These are phyloP conservation scores for Wallacemonas sp. DNA, from an alignment of 208 protist species.

Conservation along the genomic window DNA sequence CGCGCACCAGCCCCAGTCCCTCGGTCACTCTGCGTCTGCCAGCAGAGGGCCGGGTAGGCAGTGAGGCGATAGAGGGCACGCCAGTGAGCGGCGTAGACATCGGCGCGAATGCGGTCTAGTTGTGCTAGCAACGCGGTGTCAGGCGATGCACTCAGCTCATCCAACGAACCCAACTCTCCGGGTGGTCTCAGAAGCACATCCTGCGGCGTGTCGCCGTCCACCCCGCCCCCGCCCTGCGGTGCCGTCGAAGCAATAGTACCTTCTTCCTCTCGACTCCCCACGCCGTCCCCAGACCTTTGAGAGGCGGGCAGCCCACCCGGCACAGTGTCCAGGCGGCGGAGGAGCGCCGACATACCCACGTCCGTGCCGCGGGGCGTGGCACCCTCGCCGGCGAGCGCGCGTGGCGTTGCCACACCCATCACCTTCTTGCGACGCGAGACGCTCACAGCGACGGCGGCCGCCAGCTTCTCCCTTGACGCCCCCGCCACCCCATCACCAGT, in stretches of 20 bases:
- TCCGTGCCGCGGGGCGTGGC: not conserved
- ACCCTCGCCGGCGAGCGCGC: not conserved
- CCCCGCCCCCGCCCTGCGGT: no score
- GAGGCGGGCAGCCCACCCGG: no score
- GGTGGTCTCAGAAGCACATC: not conserved
- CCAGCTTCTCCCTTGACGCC: conserved; percentile 20
- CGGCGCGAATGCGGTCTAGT: conserved; percentile 17
- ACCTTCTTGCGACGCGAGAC: conserved; percentile 6
- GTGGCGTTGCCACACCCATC: conserved; percentile 6
- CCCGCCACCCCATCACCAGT: conserved; percentile 16
- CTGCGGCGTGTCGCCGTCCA: not conserved
- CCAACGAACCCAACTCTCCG: not conserved
- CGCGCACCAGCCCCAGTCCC: not conserved
- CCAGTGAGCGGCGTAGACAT: conserved; percentile 34
- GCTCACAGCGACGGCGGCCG: conserved; percentile 25
- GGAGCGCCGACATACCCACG: conserved; percentile 3
- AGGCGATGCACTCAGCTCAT: conserved; percentile 17
- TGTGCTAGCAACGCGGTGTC: conserved; percentile 11
- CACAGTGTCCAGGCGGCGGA: not conserved
- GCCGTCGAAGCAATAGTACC: no score
- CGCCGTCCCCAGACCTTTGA: no score
- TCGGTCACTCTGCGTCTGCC: not conserved
- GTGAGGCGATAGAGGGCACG: conserved; percentile 24
- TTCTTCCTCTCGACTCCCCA: no score
- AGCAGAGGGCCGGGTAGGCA: conserved; percentile 25